A percentile compares a stretch with the other conserved stretches of the same genome.
Evolutionary conservation across 2,329 filamentous ascomycete genomes (phyloP).

Genomic region (Blastomyces emzantsi): DNA sequence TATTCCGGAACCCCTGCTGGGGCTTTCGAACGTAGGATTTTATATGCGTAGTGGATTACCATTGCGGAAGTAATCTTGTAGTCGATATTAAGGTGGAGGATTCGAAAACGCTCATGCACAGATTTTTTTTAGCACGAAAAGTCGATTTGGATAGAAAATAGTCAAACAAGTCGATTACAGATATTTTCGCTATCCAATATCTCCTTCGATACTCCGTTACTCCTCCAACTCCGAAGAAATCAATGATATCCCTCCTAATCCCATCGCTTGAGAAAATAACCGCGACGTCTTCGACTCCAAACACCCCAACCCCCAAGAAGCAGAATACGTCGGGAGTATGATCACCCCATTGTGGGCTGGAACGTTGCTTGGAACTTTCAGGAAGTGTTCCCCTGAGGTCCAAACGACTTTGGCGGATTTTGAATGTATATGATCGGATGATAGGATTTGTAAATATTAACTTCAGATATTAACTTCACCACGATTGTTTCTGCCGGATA

Average conservation of each 20-base stretch:
- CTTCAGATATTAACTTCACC: slow-evolving; percentile 13
- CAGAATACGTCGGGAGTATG: background rate
- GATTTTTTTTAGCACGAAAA: slow-evolving; percentile 7
- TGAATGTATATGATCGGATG: background rate
- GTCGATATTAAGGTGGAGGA: background rate
- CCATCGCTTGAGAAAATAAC: slow-evolving; percentile 6
- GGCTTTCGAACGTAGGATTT: background rate
- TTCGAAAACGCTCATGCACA: slow-evolving; percentile 7
- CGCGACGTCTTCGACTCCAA: background rate
- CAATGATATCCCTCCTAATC: background rate
- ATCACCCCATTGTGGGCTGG: background rate
- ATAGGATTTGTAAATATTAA: background rate
- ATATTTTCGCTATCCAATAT: slow-evolving; percentile 8
- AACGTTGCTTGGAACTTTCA: background rate
- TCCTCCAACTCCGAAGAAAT: background rate
- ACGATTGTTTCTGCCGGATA: slow-evolving; percentile 14
- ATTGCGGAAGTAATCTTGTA: slow-evolving; percentile 1
- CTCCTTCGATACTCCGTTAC: slow-evolving; percentile 3
- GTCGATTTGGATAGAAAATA: slow-evolving; percentile 10
- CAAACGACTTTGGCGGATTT: background rate
- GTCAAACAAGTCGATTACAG: slow-evolving; percentile 7
- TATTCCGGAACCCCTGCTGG: background rate
- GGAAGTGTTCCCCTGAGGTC: background rate
- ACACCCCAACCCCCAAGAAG: background rate
- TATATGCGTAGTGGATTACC: slow-evolving; percentile 1